Conservation (phyloP, 805 yeast species). For the Kuraishia piskuri region DNA sequence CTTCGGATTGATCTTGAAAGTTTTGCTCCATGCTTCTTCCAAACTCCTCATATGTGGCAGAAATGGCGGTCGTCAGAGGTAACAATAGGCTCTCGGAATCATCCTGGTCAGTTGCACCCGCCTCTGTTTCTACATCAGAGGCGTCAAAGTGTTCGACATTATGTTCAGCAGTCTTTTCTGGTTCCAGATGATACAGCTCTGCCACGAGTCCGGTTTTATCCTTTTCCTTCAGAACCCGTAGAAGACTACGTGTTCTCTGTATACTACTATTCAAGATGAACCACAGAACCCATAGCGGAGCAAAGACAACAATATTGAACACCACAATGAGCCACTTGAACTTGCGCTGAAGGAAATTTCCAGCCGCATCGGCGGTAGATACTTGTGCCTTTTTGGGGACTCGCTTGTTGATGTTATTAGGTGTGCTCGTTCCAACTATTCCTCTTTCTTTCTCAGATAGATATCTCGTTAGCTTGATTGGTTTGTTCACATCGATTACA, state of each 20-base stretch:
- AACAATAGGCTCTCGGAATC: background rate
- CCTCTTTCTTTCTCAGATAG: background rate
- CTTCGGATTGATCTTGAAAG: constrained; percentile 54
- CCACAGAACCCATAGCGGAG: constrained; percentile 61
- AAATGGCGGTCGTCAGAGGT: constrained; percentile 17
- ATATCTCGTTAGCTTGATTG: constrained; percentile 18
- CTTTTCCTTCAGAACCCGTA: constrained; percentile 21
- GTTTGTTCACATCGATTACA: constrained; percentile 41
- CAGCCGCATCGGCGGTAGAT: constrained; percentile 4
- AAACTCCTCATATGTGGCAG: constrained; percentile 18
- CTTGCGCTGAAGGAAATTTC: constrained; percentile 27
- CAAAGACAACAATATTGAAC: constrained; percentile 35
- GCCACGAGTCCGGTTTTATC: constrained; percentile 10
- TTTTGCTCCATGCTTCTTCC: constrained; percentile 28
- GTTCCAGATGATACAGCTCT: constrained; percentile 8
- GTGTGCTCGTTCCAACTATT: background rate
- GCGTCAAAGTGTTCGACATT: constrained; percentile 12
- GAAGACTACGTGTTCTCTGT: constrained; percentile 25
- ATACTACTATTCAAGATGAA: constrained; percentile 34
- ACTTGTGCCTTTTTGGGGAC: background rate
- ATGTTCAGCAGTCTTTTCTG: constrained; percentile 8
- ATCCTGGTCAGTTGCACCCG: constrained; percentile 3
- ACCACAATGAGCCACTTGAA: constrained; percentile 41
- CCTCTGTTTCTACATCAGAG: constrained; percentile 6
- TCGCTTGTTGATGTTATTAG: background rate